Conservation (phyloP, 192 early-diverging fungal genomes). For the Chytriomyces sp. region DNA sequence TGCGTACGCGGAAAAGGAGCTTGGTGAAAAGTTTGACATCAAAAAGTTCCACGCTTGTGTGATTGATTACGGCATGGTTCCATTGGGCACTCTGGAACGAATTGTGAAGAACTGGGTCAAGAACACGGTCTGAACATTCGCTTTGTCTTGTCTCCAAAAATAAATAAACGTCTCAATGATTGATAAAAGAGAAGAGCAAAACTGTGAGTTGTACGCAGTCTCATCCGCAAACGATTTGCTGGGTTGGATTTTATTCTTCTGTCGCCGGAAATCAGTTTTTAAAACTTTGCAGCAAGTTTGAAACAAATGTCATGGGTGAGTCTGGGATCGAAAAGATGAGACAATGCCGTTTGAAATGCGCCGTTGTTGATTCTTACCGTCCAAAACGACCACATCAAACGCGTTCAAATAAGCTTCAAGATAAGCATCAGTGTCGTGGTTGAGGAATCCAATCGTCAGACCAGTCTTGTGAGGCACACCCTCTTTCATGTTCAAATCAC, state of each 20-base stretch:
- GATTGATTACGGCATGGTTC: slow-evolving; percentile 30
- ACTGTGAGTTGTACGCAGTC: not conserved
- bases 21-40: slow-evolving; percentile 46
- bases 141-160: not conserved
- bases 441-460: slow-evolving; percentile 74
- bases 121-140: not conserved
- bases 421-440: slow-evolving; percentile 60
- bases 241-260: not conserved
- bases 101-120: slow-evolving; percentile 36
- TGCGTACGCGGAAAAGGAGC: slow-evolving; percentile 35
- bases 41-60: slow-evolving; percentile 45
- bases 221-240: not conserved
- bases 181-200: not conserved
- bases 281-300: slow-evolving; percentile 11
- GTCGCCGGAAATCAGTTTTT: too few relatives aligned
- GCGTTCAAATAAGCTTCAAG: slow-evolving; percentile 55
- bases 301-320: slow-evolving; percentile 21
- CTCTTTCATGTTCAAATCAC: slow-evolving; percentile 72
- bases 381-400: slow-evolving; percentile 71
- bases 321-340: not conserved
- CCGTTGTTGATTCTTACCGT: slow-evolving; percentile 26
- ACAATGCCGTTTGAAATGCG: too few relatives aligned
- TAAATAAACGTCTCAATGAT: not conserved
- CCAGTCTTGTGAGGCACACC: slow-evolving; percentile 62
- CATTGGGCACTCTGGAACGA: slow-evolving; percentile 33